These are phyloP conservation scores for Blastocystis sp. DNA, from an alignment of 352 stramenopile genomes.

Conservation along the genomic window DNA sequence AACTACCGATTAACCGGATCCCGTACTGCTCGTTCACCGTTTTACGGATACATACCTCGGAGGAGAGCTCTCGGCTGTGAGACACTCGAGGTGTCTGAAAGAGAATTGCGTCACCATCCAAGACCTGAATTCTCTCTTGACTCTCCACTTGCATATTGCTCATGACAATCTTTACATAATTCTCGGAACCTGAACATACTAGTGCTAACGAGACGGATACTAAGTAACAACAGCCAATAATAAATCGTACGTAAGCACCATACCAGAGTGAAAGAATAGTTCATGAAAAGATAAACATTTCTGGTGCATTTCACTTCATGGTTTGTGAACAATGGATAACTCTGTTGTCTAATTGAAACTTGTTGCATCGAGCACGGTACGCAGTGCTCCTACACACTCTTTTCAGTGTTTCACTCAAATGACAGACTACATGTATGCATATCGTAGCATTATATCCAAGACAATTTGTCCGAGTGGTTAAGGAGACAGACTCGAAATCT, in stretches of 20 bases:
- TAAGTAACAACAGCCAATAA: neutral
- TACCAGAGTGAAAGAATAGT: neutral
- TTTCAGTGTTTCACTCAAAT: no score
- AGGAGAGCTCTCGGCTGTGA: neutral
- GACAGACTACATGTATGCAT: no score
- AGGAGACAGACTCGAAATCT: no score
- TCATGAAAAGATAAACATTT: neutral
- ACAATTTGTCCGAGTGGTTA: no score
- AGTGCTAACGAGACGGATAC: neutral
- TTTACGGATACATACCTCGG: neutral
- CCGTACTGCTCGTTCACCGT: neutral
- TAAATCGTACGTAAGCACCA: no score
- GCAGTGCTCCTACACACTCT: no score
- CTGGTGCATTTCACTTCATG: neutral
- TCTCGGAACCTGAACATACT: neutral
- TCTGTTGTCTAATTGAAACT: no score
- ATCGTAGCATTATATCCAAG: no score
- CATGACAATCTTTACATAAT: neutral
- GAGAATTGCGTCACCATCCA: neutral
- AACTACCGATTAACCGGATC: neutral
- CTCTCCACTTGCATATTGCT: neutral
- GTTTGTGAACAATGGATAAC: no score
- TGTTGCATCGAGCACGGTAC: no score
- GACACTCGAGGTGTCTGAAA: neutral
- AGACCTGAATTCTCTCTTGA: neutral